These are phyloP conservation scores for Trichosporon faecale DNA, from an alignment of 1,284 basidiomycete species.

Conservation along the genomic window DNA sequence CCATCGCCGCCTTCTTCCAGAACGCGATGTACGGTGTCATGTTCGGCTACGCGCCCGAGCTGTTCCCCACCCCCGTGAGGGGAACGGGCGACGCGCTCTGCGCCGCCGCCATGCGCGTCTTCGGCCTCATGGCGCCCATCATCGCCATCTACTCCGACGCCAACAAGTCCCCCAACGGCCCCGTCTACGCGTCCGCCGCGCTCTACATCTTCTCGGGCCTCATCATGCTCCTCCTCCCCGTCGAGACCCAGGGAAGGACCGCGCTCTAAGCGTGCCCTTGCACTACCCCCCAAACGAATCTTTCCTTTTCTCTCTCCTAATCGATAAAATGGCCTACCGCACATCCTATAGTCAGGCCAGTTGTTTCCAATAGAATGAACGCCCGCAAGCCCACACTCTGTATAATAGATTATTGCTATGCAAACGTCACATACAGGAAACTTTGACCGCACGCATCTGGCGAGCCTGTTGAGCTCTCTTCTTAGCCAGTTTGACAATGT, in stretches of 20 bases:
- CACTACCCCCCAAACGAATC: background rate
- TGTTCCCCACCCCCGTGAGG: constrained; percentile 63
- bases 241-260: constrained; percentile 56
- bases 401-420: constrained; percentile 9
- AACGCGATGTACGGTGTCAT: constrained; percentile 58
- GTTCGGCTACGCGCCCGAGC: constrained; percentile 63
- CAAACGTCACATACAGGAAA: background rate
- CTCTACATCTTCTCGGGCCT: constrained; percentile 56
- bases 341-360: background rate
- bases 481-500: background rate
- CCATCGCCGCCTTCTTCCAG: constrained; percentile 57
- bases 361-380: constrained; percentile 7
- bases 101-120: constrained; percentile 58
- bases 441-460: background rate
- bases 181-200: constrained; percentile 61
- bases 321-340: background rate
- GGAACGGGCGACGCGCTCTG: constrained; percentile 64
- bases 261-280: constrained; percentile 23
- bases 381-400: background rate
- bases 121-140: constrained; percentile 54
- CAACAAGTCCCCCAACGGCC: constrained; percentile 49
- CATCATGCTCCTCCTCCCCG: constrained; percentile 60
- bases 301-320: background rate
- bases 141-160: constrained; percentile 34
- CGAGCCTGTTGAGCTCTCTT: background rate